Base-by-base conservation (phyloP, 352 stramenopile genomes). In the Peronospora destructor region DNA sequence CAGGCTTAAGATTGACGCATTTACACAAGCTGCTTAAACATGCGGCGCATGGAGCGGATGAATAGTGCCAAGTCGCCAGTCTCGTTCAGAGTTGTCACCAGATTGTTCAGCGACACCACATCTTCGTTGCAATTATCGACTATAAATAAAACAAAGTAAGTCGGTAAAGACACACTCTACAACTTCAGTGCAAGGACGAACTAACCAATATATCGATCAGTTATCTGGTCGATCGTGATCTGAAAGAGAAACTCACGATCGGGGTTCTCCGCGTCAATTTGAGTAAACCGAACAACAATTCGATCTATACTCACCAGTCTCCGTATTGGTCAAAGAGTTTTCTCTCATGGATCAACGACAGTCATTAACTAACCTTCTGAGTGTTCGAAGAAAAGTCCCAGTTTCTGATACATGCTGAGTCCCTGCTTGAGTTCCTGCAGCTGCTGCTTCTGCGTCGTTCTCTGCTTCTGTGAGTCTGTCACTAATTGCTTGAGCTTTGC, bases 1-100 rank as follows among this genome's bases (percentile, higher is more conserved):
- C 6, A 43, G 36, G 12, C 67, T 59, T 50, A 34, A 40, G 38
- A 8, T 36, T 44, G 12, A 28, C 35, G 38, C 41, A 39, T 43
- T 45, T 67, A 77, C 46, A 77, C 61, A n/a, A 84, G 49, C 53
- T 76, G 64, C 56, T 86, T 86, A 52, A 89, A 91, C 54, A 85
- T 57, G 30, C 75, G 76, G 1, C 81, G 78, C 78, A 92, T 92
- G 29, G 73, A 72, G 34, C 76, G 78, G 19, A 92, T 77, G 52
- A 92, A 86, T 17, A 70, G 63, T 33, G 81, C 77, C 39, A 92
- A 71, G 56, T 92, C 75, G 28, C 75, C 71, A 12, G 52, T 69
- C 33, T 61, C 44, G 59, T 90, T 92, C 10, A 92, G 74, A 41
- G 76, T 54, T 16, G 66, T 61, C 45, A 87, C 66, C 13, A 90